Conservation (phyloP, 2,329 filamentous ascomycete genomes). For the Penicillium olsonii region DNA sequence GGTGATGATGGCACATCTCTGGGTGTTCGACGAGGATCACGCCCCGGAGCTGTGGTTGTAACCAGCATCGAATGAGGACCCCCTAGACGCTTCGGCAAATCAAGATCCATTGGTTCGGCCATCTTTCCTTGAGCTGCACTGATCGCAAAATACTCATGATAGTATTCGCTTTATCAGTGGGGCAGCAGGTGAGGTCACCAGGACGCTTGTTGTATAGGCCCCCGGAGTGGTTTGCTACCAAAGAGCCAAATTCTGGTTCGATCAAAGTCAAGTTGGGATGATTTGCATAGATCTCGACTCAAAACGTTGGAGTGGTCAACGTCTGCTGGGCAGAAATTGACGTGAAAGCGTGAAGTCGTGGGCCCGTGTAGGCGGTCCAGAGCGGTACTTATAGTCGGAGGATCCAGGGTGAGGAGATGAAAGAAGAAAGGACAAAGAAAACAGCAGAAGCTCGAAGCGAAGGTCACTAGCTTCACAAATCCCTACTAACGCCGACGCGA, state of each 20-base stretch:
- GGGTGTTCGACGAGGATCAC: conserved; percentile 7
- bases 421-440: too few relatives aligned
- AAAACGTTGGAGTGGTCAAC: too few relatives aligned
- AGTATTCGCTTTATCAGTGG: neutral
- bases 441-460: too few relatives aligned
- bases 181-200: neutral
- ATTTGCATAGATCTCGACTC: too few relatives aligned
- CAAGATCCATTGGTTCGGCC: conserved; percentile 14
- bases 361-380: too few relatives aligned
- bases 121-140: conserved; percentile 4
- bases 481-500: neutral
- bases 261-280: too few relatives aligned
- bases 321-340: too few relatives aligned
- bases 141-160: conserved; percentile 8
- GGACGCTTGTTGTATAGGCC: neutral
- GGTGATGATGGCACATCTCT: neutral
- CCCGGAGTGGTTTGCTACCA: neutral
- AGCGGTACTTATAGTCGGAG: too few relatives aligned
- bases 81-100: neutral
- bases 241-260: too few relatives aligned
- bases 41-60: neutral
- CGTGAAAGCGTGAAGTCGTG: too few relatives aligned
- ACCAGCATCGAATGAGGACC: neutral
- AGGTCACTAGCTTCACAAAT: neutral
- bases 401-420: too few relatives aligned